Percentiles rank a stretch among this genome's conserved stretches.
These are phyloP conservation scores for Wilhelminamyces savonicus DNA, from an alignment of 805 yeast genomes.

Conservation along the genomic window DNA sequence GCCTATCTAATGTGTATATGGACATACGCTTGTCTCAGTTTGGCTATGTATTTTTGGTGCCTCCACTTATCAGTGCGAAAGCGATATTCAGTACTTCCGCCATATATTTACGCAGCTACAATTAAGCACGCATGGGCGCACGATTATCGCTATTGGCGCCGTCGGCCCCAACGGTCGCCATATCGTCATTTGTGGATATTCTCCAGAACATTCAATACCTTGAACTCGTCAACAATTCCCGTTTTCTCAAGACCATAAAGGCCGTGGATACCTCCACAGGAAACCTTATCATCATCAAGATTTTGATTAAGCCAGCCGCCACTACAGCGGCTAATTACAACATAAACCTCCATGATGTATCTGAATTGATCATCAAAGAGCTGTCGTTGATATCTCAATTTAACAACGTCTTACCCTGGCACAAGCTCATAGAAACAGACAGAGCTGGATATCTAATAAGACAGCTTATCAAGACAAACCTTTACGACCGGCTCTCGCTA, in stretches of 20 bases:
- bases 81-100: too few species aligned
- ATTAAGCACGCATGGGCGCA: too few species aligned
- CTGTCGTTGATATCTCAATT: constrained; percentile 36
- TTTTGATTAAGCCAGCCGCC: constrained; percentile 67
- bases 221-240: constrained; percentile 68
- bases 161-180: constrained; percentile 85
- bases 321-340: constrained; percentile 13
- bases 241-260: constrained; percentile 81
- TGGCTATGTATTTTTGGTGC: too few species aligned
- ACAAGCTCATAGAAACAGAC: constrained; percentile 75
- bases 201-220: constrained; percentile 70
- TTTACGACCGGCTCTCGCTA: constrained; percentile 82
- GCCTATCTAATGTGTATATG: too few species aligned
- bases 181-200: constrained; percentile 83
- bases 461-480: constrained; percentile 68
- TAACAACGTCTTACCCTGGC: constrained; percentile 66
- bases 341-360: constrained; percentile 17
- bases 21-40: too few species aligned
- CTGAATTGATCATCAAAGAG: constrained; percentile 28
- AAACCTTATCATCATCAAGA: constrained; percentile 61
- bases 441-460: constrained; percentile 88
- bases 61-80: too few species aligned
- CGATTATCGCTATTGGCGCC: constrained; percentile 83
- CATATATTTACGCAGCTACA: too few species aligned
- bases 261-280: constrained; percentile 67